These are phyloP conservation scores for Penicillium sp. DNA, from an alignment of 2,329 filamentous ascomycete genomes.

Conservation along the genomic window DNA sequence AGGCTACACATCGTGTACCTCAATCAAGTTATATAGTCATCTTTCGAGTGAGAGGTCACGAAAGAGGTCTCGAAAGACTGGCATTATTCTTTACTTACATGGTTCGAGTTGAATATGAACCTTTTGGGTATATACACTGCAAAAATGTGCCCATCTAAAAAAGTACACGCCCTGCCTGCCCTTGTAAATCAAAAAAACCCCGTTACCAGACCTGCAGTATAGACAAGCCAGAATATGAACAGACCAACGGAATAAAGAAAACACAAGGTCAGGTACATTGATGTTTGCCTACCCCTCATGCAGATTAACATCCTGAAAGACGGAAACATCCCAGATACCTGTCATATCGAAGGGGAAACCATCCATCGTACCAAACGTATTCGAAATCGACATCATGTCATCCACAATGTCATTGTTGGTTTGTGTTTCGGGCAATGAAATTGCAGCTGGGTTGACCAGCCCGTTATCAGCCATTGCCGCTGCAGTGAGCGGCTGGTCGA, in stretches of 20 bases:
- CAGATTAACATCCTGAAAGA: conserved; percentile 47
- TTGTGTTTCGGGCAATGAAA: conserved; percentile 48
- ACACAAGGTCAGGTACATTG: not conserved
- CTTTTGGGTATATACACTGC: conserved; percentile 28
- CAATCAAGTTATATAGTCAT: too few relatives aligned
- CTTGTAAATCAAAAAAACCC: not conserved
- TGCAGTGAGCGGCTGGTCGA: conserved; percentile 24
- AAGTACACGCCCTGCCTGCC: conserved; percentile 15
- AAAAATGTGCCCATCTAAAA: conserved; percentile 16
- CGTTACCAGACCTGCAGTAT: not conserved
- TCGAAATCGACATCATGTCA: conserved; percentile 53
- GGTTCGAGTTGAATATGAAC: conserved; percentile 13
- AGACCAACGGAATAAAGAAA: not conserved
- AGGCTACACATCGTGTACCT: too few relatives aligned
- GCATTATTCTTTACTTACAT: conserved; percentile 18
- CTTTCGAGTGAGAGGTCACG: too few relatives aligned
- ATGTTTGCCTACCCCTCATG: conserved; percentile 9
- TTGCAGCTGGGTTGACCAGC: conserved; percentile 44
- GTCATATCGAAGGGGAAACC: conserved; percentile 53
- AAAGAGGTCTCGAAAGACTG: not conserved
- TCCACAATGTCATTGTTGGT: conserved; percentile 52
- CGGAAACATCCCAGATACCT: conserved; percentile 51
- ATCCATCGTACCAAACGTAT: conserved; percentile 51
- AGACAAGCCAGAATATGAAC: not conserved
- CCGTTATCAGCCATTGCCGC: conserved; percentile 32